Evolutionary conservation across 306 rosid species (phyloP).

Genomic region (Sophora flavescens): DNA sequence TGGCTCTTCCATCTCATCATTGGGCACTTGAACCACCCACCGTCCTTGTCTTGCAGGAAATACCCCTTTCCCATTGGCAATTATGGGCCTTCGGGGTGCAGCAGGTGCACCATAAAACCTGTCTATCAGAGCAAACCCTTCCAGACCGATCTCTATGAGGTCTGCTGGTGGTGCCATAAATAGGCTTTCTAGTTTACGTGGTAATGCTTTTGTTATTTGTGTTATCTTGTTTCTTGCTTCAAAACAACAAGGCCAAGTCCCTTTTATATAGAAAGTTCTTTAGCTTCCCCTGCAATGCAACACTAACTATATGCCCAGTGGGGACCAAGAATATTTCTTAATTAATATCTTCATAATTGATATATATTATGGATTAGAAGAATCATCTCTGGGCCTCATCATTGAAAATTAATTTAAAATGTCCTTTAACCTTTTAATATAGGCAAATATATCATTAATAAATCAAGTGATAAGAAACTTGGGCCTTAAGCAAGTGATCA

Average conservation of each 20-base stretch:
- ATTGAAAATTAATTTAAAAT: too few relatives aligned
- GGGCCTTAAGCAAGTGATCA: too few relatives aligned
- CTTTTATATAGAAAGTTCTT: conserved; percentile 7
- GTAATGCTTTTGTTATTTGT: background rate
- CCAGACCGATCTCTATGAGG: conserved; percentile 8
- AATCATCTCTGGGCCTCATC: background rate
- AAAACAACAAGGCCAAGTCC: background rate
- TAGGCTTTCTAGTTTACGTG: too few relatives aligned
- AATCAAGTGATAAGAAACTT: too few relatives aligned
- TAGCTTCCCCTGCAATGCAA: background rate
- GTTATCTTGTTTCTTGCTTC: conserved; percentile 27
- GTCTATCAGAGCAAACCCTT: conserved; percentile 39
- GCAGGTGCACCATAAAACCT: background rate
- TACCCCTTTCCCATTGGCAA: background rate
- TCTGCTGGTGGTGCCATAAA: conserved; percentile 1
- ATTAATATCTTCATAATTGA: background rate
- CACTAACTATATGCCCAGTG: background rate
- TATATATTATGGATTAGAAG: background rate
- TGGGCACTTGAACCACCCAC: conserved; percentile 16
- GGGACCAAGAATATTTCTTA: background rate
- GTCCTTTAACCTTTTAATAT: too few relatives aligned
- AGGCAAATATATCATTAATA: too few relatives aligned
- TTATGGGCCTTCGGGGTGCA: background rate
- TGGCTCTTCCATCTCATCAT: conserved; percentile 1
- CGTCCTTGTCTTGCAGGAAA: conserved; percentile 1